These are phyloP conservation scores for Polychaeton citri DNA, from an alignment of 2,329 filamentous ascomycete species.

Conservation along the genomic window DNA sequence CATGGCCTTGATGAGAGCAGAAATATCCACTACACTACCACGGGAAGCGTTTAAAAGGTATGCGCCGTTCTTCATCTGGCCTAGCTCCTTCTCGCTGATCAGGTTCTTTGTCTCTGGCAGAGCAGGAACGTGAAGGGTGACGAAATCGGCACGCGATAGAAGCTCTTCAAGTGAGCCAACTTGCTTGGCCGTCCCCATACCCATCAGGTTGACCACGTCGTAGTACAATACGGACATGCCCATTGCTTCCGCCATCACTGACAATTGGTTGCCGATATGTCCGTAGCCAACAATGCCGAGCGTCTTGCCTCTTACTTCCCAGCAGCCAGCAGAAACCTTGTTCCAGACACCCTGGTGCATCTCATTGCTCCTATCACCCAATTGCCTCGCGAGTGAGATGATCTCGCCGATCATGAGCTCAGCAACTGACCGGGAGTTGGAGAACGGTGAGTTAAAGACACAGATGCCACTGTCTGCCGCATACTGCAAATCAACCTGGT, in stretches of 20 bases:
- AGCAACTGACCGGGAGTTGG: constrained; percentile 91
- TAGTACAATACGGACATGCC: constrained; percentile 98
- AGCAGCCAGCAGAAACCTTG: constrained; percentile 92
- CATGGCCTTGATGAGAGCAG: constrained; percentile 78
- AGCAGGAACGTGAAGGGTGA: constrained; percentile 90
- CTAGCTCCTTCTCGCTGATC: constrained; percentile 68
- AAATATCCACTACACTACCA: constrained; percentile 87
- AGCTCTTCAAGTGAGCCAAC: constrained; percentile 65
- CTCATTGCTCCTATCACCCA: constrained; percentile 85
- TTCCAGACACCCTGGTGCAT: constrained; percentile 95
- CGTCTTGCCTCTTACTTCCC: constrained; percentile 97
- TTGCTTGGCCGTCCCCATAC: constrained; percentile 74
- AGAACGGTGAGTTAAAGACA: constrained; percentile 98
- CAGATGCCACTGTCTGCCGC: constrained; percentile 78
- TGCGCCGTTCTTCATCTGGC: constrained; percentile 80
- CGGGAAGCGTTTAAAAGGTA: constrained; percentile 96
- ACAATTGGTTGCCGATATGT: constrained; percentile 92
- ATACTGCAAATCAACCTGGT: constrained; percentile 78
- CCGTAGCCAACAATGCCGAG: constrained; percentile 94
- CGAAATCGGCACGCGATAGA: constrained; percentile 71
- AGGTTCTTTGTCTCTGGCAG: constrained; percentile 84
- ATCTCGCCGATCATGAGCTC: constrained; percentile 93
- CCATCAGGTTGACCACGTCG: constrained; percentile 89
- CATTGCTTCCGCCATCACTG: constrained; percentile 91
- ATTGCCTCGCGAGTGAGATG: constrained; percentile 78